Evolutionary conservation across 805 yeast genomes (phyloP), one percentile per base, ranked within the genome.

Genomic region (Wickerhamiella nectarea): DNA sequence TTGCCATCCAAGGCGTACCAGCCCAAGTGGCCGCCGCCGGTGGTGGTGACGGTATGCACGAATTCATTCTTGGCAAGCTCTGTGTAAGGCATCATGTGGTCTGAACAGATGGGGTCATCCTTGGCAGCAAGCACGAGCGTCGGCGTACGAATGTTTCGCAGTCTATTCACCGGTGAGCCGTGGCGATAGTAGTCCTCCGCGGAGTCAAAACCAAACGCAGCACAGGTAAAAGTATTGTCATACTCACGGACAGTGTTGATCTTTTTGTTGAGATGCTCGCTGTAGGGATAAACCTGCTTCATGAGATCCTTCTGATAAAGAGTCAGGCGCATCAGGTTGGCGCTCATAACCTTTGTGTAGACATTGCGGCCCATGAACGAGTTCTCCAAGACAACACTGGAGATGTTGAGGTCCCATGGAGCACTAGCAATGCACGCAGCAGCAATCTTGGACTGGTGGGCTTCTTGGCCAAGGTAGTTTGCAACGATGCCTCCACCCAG

Each of bases 11-110:
- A 61, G 50, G 70, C 67, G 48, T 75, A 83, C 79, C 80, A 83
- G n/a, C 83, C 91, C 43, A 83, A 68, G 60, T 83, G 94, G 1
- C 94, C 93, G 6, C 94, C 94, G 42, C 72, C 66, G 34, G 71
- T 67, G 6, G 87, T 78, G 46, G 75, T 70, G 4, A 76, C 66
- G 53, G 78, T 51, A 36, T 71, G 61, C 26, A 75, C 61, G 55
- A 70, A 74, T 1, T 93, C 91, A 54, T 81, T 81, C 24, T 56
- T 50, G 33, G 54, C 49, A 17, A 72, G 68, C 47, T 76, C 78
- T 12, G 55, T 56, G 29, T 58, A 56, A 1, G 91, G 91, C 20
- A 80, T 56, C 18, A 65, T 57, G 21, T 56, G 59, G 1, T 65
- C 63, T 11, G 80, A 75, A 11, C 76, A 76, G 28, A 83, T 71